A percentile compares a stretch with the other conserved stretches of the same genome.
Evolutionary conservation across 1,139 yeast genomes (phyloP).

Genomic region (Saccharomyces uvarum): DNA sequence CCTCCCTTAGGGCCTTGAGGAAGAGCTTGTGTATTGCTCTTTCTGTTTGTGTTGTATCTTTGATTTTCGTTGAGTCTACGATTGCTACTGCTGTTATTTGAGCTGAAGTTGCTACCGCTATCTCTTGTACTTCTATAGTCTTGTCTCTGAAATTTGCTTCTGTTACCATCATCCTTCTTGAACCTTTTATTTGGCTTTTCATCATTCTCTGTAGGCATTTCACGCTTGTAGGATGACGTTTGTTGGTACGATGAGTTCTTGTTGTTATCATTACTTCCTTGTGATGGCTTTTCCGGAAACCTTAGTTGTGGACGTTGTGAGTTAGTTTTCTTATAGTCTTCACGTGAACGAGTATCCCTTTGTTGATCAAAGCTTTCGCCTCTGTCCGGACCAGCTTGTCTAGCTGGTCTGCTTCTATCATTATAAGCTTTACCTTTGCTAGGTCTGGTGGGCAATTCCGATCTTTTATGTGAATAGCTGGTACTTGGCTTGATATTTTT

Average conservation of each 20-base stretch:
- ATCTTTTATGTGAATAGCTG: neutral
- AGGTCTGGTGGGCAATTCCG: neutral
- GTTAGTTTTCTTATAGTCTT: neutral
- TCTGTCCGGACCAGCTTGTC: neutral
- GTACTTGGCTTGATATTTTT: neutral
- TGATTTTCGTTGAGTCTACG: slow-evolving; percentile 6
- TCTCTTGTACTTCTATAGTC: neutral
- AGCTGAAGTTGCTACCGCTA: neutral
- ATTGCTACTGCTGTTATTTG: neutral
- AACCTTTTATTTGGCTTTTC: slow-evolving; percentile 6
- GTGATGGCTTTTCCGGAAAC: slow-evolving; percentile 3
- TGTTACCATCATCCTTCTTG: slow-evolving; percentile 5
- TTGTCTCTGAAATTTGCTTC: slow-evolving; percentile 1
- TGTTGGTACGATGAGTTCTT: slow-evolving; percentile 1
- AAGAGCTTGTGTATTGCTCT: slow-evolving; percentile 7
- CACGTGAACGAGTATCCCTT: neutral
- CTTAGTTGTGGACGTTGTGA: slow-evolving; percentile 4
- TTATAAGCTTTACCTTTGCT: neutral
- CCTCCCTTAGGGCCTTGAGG: slow-evolving; percentile 21
- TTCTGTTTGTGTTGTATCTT: slow-evolving; percentile 8
- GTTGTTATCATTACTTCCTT: slow-evolving; percentile 2
- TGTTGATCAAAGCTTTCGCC: neutral
- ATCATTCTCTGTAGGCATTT: slow-evolving; percentile 3
- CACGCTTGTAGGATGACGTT: neutral
- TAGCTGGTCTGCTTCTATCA: neutral